A percentile compares a stretch with the other conserved stretches of the same genome.
phyloP scores from a whole-genome alignment of 495 filamentous ascomycete species.

The Xylaria longipes region DNA sequence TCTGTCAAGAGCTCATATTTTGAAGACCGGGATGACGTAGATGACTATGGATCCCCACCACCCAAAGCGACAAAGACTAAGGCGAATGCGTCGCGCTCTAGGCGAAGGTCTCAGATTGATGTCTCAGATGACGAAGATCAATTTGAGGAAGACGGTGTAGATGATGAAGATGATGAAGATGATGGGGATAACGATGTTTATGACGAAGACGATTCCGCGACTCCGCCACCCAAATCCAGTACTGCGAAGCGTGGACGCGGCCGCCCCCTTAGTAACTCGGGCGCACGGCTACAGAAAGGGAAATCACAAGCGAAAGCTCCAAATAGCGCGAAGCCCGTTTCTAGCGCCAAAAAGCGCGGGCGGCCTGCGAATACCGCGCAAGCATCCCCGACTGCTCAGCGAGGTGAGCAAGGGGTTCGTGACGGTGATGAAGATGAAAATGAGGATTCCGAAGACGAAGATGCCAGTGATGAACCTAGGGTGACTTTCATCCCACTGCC shows the following conservation, averaged over 20 bases:
- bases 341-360: conserved; percentile 19
- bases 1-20: conserved; percentile 50
- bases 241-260: conserved; percentile 33
- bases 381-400: conserved; percentile 11
- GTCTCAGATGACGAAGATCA: conserved; percentile 34
- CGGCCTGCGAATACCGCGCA: conserved; percentile 21
- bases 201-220: conserved; percentile 27
- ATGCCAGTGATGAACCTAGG: conserved; percentile 44
- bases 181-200: conserved; percentile 34
- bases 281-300: conserved; percentile 1
- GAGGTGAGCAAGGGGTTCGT: neutral
- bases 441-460: conserved; percentile 44
- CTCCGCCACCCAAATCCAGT: conserved; percentile 16
- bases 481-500: conserved; percentile 69
- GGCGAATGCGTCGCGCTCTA: conserved; percentile 5
- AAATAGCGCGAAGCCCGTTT: neutral
- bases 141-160: conserved; percentile 32
- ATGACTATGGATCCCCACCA: conserved; percentile 25
- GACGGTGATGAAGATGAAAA: conserved; percentile 27
- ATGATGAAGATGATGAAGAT: conserved; percentile 28
- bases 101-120: conserved; percentile 30
- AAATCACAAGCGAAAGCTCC: conserved; percentile 5
- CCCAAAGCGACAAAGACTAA: conserved; percentile 29
- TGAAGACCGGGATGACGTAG: conserved; percentile 32
- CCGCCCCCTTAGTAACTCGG: conserved; percentile 26